These are phyloP conservation scores for Backusella parvicylindrica DNA, from an alignment of 192 early-diverging fungal genomes.

Conservation along the genomic window DNA sequence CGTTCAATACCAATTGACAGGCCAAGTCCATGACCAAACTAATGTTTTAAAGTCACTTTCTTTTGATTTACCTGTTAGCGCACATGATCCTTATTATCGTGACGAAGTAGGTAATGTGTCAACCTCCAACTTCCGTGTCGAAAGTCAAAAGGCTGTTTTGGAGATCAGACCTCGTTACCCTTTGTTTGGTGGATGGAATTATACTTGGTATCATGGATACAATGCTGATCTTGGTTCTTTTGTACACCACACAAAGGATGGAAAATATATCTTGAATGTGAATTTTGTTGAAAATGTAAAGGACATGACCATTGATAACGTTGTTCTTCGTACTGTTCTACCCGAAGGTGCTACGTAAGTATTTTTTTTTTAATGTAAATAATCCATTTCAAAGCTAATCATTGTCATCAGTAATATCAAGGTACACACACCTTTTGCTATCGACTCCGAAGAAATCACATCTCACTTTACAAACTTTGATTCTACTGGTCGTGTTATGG, in stretches of 20 bases:
- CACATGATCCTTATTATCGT: conserved; percentile 75
- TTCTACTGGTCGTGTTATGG: conserved; percentile 81
- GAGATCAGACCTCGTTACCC: conserved; percentile 90
- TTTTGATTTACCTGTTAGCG: conserved; percentile 65
- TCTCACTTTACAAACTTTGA: conserved; percentile 84
- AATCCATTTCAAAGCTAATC: too few species aligned
- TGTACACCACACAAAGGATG: conserved; percentile 50
- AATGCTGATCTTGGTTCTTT: conserved; percentile 66
- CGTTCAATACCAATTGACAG: conserved; percentile 55
- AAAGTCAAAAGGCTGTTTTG: conserved; percentile 51
- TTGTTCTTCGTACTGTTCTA: conserved; percentile 71
- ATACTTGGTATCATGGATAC: conserved; percentile 94
- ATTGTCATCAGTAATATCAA: conserved; percentile 63
- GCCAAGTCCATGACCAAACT: conserved; percentile 38
- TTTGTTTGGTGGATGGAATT: conserved; percentile 95
- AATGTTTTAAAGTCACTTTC: conserved; percentile 51
- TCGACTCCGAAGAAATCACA: conserved; percentile 49
- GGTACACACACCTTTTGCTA: conserved; percentile 56
- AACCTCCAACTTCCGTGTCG: conserved; percentile 68
- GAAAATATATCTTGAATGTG: conserved; percentile 61
- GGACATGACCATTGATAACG: conserved; percentile 61
- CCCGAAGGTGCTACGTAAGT: conserved; percentile 89
- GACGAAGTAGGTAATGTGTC: conserved; percentile 98
- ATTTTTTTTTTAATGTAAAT: background rate
- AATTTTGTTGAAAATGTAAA: conserved; percentile 65